phyloP scores from a whole-genome alignment of 208 protist species.

The Trichomonas gallinae region DNA sequence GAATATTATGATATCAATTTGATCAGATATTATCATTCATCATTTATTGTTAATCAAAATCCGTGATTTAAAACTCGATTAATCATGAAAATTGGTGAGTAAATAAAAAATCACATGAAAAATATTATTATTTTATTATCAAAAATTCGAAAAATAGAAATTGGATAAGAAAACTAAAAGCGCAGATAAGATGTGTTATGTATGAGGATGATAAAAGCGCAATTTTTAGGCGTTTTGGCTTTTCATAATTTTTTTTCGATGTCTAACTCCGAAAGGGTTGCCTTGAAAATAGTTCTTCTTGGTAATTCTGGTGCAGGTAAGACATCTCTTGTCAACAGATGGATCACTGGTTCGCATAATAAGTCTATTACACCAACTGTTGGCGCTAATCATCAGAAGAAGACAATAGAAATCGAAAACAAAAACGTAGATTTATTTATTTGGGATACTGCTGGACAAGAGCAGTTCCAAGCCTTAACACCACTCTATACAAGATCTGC shows the following conservation, averaged over 20 bases:
- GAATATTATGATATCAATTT: too few species aligned
- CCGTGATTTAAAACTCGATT: too few species aligned
- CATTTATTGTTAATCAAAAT: too few species aligned
- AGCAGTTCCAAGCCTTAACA: neutral
- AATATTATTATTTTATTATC: too few species aligned
- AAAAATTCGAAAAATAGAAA: too few species aligned
- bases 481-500: neutral
- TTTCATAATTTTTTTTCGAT: neutral
- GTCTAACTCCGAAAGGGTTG: neutral
- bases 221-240: neutral
- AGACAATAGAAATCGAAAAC: neutral
- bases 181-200: too few species aligned
- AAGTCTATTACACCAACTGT: neutral
- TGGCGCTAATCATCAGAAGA: constrained; percentile 7
- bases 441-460: neutral
- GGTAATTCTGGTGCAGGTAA: neutral
- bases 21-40: too few species aligned
- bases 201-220: too few species aligned
- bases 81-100: too few species aligned
- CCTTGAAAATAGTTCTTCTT: neutral
- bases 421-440: neutral
- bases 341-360: neutral
- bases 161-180: too few species aligned
- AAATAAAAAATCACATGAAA: too few species aligned
- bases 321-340: neutral